Percentiles rank a stretch among this genome's conserved stretches.
Conservation (phyloP, 768 basidiomycete genomes). For the Kwoniella heveanensis region DNA sequence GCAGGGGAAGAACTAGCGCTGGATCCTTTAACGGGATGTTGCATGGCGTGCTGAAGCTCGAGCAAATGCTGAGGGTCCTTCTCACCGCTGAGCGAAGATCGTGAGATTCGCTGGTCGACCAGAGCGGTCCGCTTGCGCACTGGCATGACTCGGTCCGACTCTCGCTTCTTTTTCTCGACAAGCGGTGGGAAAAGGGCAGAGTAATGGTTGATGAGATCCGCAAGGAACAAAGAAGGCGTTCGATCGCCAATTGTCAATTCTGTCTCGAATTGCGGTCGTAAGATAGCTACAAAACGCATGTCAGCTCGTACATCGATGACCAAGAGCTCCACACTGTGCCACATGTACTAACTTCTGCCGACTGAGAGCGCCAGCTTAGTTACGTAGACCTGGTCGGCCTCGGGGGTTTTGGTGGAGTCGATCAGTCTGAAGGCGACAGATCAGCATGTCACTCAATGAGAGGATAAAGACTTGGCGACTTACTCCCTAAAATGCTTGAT, state of each 20-base stretch:
- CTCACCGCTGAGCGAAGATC: slow-evolving; percentile 70
- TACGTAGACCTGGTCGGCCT: slow-evolving; percentile 75
- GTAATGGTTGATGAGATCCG: slow-evolving; percentile 80
- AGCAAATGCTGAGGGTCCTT: slow-evolving; percentile 71
- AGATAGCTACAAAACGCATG: slow-evolving; percentile 62
- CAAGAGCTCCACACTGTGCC: not conserved
- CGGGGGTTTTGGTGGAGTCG: slow-evolving; percentile 67
- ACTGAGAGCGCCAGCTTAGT: slow-evolving; percentile 85
- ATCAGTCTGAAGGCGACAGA: slow-evolving; percentile 62
- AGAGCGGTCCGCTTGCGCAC: slow-evolving; percentile 82
- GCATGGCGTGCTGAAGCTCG: slow-evolving; percentile 60
- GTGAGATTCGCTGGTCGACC: slow-evolving; percentile 82
- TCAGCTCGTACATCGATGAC: slow-evolving; percentile 5
- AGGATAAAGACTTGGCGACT: slow-evolving; percentile 47
- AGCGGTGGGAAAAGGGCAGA: slow-evolving; percentile 74
- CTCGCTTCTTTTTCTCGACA: slow-evolving; percentile 79
- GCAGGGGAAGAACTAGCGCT: not conserved
- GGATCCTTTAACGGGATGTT: slow-evolving; percentile 60
- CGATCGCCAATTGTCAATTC: slow-evolving; percentile 88
- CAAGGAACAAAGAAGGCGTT: slow-evolving; percentile 77
- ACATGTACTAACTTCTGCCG: slow-evolving; percentile 71
- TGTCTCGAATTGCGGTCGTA: slow-evolving; percentile 79
- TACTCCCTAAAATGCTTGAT: slow-evolving; percentile 75
- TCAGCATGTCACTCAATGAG: slow-evolving; percentile 2
- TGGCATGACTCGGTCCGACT: slow-evolving; percentile 81